Conservation (phyloP, 768 basidiomycete species). For the Nidula microcarpa region DNA sequence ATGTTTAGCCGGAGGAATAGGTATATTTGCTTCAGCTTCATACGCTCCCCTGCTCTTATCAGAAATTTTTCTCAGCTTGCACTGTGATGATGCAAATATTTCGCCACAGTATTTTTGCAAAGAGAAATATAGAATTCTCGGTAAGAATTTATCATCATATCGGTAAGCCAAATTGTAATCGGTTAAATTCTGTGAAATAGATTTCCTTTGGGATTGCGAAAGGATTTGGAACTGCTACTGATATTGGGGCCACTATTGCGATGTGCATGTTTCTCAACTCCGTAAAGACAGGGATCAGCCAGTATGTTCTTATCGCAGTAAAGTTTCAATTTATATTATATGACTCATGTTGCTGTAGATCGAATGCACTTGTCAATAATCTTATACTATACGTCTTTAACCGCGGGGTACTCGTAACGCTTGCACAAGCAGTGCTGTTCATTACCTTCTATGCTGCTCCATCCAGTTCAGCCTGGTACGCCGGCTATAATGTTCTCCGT, state of each 20-base stretch:
- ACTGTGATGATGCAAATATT: neutral
- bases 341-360: neutral
- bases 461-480: conserved; percentile 26
- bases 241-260: conserved; percentile 30
- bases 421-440: conserved; percentile 26
- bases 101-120: neutral
- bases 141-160: neutral
- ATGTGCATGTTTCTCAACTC: conserved; percentile 26
- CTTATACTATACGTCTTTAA: conserved; percentile 29
- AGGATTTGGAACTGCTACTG: conserved; percentile 30
- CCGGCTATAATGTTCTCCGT: neutral
- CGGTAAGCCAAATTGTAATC: neutral
- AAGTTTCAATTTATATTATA: neutral
- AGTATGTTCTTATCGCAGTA: conserved; percentile 13
- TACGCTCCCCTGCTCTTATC: neutral
- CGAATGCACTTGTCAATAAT: neutral
- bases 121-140: neutral
- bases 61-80: neutral
- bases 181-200: conserved; percentile 8
- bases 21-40: neutral
- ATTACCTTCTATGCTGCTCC: conserved; percentile 27
- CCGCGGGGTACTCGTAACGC: conserved; percentile 31
- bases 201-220: conserved; percentile 31
- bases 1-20: neutral
- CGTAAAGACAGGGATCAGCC: conserved; percentile 22